Base-by-base conservation (phyloP, 2,329 filamentous ascomycete genomes). In the Colletotrichum caudatum region DNA sequence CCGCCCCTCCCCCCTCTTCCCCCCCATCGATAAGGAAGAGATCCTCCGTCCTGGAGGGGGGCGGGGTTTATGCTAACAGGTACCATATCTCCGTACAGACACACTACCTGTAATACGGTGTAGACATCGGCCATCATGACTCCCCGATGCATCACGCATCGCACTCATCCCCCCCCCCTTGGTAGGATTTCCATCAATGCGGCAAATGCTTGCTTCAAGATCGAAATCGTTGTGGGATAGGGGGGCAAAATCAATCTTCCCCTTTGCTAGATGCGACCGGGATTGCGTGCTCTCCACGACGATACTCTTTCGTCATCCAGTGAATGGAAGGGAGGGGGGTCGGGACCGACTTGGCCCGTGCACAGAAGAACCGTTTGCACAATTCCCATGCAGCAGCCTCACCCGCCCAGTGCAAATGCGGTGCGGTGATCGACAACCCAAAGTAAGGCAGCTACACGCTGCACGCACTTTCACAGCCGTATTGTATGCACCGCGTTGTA, bases 371-470 rank as follows among this genome's bases (percentile, higher is more conserved):
- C 26, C 44, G 35, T 33, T 59, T 71, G 69, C 69, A 63, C 69
- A 59, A 59, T 58, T 16, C 18, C 57, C n/a, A 59, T 26, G 23
- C 41, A 8, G 20, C 37, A 39, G 37, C 41, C n/a, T 26, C 12
- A 26, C 41, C 41, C 26, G 5, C 20, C 23, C 46, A 23, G 44
- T 39, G 44, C 44, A n/a, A 46, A 46, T n/a, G 41, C 41, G 20
- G 41, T 20, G 20, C 44, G 64, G 68, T 71, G 51, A 71, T 63
- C 58, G 58, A 50, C 64, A 41, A 29, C 57, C 48, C 29, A 44
- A 44, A 48, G 59, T 7, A 18, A 39, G 60, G 60, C 46, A 62
- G 60, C 44, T 68, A 39, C 62, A 69, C 12, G 37, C 3, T 7
- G 16, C 14, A 16, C 39, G 39, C 48, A 56, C 62, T 35, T 48